Base-by-base conservation (phyloP, 2,329 filamentous ascomycete species). In the Fusarium sp. region DNA sequence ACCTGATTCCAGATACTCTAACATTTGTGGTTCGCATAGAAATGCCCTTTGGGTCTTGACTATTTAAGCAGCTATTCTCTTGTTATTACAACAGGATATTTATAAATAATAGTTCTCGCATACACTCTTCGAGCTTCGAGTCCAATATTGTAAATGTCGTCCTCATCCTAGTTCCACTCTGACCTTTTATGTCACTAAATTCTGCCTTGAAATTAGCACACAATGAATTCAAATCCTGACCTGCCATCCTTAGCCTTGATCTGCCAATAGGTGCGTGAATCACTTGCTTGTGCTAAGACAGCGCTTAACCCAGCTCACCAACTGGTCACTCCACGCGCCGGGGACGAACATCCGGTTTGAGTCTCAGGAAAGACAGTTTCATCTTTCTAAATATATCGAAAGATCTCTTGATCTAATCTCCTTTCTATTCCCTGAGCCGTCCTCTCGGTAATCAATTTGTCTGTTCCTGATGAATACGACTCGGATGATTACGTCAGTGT, bases 401-500 rank as follows among this genome's bases (percentile, higher is more conserved):
- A 8, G 3, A 40, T 20, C 8, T 18, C 4, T 40, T 18, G 4
- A 40, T 40, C 10, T 7, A 40, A 20, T 40, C 38, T 20, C 38
- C 10, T 20, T 40, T 40, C n/a, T 38, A 16, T 38, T 36, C 31
- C 34, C 34, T 8, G 34, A 16, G n/a, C 34, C n/a, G 4, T 38
- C 2, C 16, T 16, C n/a, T 2, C 27, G 27, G 38, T 20, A 3
- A 40, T 23, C 23, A 13, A 23, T 46, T 8, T 27, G 42, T 25
- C 14, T 16, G 42, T 27, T 23, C 46, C n/a, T n/a, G n/a, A 11
- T 14, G 14, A 23, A 50, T 11, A 7, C 57, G 23, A 31, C 10
- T 33, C 4, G 54, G 42, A 34, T 67, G 64, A 62, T 68, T 68
- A 68, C 62, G 65, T 68, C 65, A 68, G 65, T 61, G 0, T 38